Percentiles rank a stretch among this genome's conserved stretches.
Conservation (phyloP, 164 flowering plant genomes). For the Amborella trichopoda region DNA sequence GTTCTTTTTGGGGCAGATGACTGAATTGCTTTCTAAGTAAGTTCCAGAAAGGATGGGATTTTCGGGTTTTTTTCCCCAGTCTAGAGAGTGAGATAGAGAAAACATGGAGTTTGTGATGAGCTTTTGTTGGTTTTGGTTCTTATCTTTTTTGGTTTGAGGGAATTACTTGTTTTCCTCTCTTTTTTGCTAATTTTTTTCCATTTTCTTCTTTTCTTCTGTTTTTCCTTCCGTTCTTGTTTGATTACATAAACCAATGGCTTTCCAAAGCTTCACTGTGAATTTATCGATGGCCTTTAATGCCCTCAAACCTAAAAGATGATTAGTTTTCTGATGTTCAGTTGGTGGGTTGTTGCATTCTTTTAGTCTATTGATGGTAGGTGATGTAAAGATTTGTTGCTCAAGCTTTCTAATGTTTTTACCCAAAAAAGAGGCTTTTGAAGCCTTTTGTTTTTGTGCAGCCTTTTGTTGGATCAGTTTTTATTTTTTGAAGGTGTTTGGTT, state of each 20-base stretch:
- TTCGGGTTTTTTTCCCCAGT: background rate
- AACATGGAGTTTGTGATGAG: background rate
- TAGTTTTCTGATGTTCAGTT: background rate
- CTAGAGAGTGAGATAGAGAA: background rate
- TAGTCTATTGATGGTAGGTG: background rate
- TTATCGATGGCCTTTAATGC: no score
- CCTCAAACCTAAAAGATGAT: no score
- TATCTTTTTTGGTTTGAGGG: background rate
- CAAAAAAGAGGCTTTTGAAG: background rate
- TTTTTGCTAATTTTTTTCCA: background rate
- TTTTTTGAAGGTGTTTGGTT: background rate
- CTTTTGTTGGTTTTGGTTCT: background rate
- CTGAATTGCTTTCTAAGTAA: constrained; percentile 84
- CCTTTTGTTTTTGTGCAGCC: background rate
- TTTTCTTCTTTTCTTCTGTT: background rate
- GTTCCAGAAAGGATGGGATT: background rate
- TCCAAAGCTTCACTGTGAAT: no score
- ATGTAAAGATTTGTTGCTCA: background rate
- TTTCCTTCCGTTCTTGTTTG: no score
- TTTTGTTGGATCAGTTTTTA: background rate
- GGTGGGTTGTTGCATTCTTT: background rate
- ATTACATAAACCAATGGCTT: no score
- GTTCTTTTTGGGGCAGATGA: constrained; percentile 81
- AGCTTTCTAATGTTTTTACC: background rate
- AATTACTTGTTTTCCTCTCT: background rate